A percentile compares a stretch with the other conserved stretches of the same genome.
Conservation (phyloP, 1,284 basidiomycete species). For the Rhodotorula sp. region DNA sequence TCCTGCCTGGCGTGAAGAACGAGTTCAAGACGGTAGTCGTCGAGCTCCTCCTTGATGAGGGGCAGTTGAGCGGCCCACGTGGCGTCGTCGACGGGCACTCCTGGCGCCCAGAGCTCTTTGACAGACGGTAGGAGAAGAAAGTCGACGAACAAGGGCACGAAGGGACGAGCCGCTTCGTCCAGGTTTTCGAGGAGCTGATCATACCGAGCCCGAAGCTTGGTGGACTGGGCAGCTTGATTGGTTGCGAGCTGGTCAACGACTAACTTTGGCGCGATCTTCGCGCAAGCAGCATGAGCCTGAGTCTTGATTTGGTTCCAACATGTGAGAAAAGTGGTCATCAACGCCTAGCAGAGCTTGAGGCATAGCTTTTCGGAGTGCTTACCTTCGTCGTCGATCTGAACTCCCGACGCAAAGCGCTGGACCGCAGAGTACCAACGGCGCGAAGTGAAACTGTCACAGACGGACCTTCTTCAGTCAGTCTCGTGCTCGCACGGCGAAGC, state of each 20-base stretch:
- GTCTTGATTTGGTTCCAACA: neutral
- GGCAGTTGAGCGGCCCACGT: neutral
- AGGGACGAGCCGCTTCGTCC: neutral
- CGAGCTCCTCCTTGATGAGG: neutral
- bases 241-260: too few relatives aligned
- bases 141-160: conserved; percentile 10
- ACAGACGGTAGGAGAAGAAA: conserved; percentile 10
- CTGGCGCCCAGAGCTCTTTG: neutral
- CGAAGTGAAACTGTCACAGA: too few relatives aligned
- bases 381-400: neutral
- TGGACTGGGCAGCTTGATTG: neutral
- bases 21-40: neutral
- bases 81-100: neutral
- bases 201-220: neutral
- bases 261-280: neutral
- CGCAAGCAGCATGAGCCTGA: neutral
- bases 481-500: too few relatives aligned
- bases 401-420: too few relatives aligned
- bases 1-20: neutral
- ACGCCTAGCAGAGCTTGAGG: too few relatives aligned
- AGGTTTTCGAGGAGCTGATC: neutral
- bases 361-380: too few relatives aligned
- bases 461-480: too few relatives aligned
- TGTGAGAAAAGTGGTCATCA: neutral
- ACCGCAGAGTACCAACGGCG: too few relatives aligned